Evolutionary conservation across 1,139 yeast species (phyloP), one percentile per base, ranked within the genome.

Genomic region (Yamadazyma atmosphaerica): DNA sequence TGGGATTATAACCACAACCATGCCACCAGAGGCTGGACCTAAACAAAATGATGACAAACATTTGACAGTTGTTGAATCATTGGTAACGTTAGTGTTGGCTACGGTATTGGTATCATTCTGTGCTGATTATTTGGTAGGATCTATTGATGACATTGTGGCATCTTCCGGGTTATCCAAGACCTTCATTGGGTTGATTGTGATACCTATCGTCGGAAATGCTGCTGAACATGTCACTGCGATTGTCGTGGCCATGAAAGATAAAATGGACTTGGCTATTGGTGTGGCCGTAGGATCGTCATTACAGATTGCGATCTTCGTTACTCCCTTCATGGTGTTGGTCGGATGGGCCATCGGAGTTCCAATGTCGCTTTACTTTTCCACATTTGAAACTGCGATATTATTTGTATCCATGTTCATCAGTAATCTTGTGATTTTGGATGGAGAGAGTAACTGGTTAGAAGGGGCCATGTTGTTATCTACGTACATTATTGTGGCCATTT

Each of bases 171-270:
- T 92, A 46, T 86, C 96, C 36, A 92, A 90, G 73, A 90, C 98
- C 0, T 92, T 92, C 56, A 88, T 92, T 52, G 98, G 98, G 61
- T 73, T 92, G 50, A 85, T 92, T 52, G 81, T 92, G 35, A 83
- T 92, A 46, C 98, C 98, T 35, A 90, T 94, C 47, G 98, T 92
- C 22, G 98, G 98, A 42, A 92, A 92, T 55, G 98, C 98, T 2
- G 98, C 98, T 11, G 98, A 92, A 64, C 98, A 92, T 61, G 98
- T 87, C 35, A 92, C 98, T 13, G 96, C 98, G 2, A 85, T 92
- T 34, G 77, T 88, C 46, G 98, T 92, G 35, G 98, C 98, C 21
- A 80, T 83, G 78, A 89, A 89, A 65, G 88, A 92, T 64, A 92
- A 94, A 65, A 92, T 94, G 97, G 98, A 92, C 60, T 76, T 92